phyloP scores from a whole-genome alignment of 1,139 yeast species.

The Insectozyma bohioensis region DNA sequence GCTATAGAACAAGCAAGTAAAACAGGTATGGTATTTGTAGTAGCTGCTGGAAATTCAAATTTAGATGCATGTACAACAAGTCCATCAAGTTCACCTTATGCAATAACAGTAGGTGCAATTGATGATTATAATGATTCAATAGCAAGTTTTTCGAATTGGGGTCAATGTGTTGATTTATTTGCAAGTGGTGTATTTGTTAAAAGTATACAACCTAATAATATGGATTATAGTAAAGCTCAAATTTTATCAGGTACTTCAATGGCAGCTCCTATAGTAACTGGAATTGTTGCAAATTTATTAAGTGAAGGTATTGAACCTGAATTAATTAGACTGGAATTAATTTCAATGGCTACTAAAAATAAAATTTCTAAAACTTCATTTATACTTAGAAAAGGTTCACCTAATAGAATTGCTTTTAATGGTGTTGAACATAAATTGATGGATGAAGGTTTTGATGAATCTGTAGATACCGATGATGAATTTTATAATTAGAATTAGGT shows the following conservation, averaged over 20 bases:
- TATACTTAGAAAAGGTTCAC: conserved; percentile 30
- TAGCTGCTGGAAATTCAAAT: conserved; percentile 84
- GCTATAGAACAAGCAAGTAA: conserved; percentile 71
- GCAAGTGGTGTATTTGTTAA: conserved; percentile 74
- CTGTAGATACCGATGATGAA: conserved; percentile 3
- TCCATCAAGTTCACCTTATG: conserved; percentile 71
- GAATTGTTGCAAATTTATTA: conserved; percentile 61
- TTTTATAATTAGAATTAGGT: too few relatives aligned
- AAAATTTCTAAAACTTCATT: conserved; percentile 35
- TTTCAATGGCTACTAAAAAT: conserved; percentile 33
- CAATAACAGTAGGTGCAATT: conserved; percentile 83
- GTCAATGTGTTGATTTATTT: conserved; percentile 78
- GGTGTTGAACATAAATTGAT: conserved; percentile 18
- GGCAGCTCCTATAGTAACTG: conserved; percentile 82
- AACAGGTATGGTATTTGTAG: conserved; percentile 73
- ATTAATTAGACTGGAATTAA: conserved; percentile 39
- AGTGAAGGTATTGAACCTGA: conserved; percentile 54
- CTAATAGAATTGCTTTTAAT: conserved; percentile 38
- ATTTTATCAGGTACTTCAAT: conserved; percentile 80
- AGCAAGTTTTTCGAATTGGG: conserved; percentile 84
- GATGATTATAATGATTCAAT: conserved; percentile 68
- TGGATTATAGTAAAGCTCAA: conserved; percentile 27
- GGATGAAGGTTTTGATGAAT: conserved; percentile 4
- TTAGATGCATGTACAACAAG: conserved; percentile 74
- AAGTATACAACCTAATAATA: conserved; percentile 34